Evolutionary conservation across 208 protist genomes (phyloP).

Genomic region (Crithidia thermophila): DNA sequence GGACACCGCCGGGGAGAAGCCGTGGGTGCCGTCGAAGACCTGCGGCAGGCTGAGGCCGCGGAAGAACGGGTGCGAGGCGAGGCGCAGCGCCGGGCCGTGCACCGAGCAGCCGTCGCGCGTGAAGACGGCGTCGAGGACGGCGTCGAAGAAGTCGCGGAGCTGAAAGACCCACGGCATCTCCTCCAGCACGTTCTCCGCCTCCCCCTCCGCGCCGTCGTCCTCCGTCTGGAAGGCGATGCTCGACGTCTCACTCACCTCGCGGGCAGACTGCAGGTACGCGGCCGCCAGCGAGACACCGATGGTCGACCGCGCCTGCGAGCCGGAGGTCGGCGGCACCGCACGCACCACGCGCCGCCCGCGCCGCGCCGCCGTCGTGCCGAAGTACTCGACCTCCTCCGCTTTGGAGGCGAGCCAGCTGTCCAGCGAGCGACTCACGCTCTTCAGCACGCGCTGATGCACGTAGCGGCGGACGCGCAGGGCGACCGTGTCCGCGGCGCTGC

Average conservation of each 20-base stretch:
- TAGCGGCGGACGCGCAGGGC: constrained; percentile 41
- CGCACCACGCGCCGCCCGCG: constrained; percentile 25
- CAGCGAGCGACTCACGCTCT: constrained; percentile 46
- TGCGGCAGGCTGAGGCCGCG: constrained; percentile 34
- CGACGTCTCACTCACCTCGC: constrained; percentile 31
- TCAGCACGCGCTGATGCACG: constrained; percentile 66
- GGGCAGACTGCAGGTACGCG: constrained; percentile 41
- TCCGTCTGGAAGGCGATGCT: constrained; percentile 24
- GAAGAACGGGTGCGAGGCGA: constrained; percentile 80
- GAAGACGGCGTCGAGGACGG: constrained; percentile 58
- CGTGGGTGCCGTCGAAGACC: constrained; percentile 72
- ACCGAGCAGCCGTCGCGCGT: constrained; percentile 40
- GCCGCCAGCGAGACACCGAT: constrained; percentile 65
- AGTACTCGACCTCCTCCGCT: constrained; percentile 61
- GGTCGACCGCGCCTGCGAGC: constrained; percentile 22
- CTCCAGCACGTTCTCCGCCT: constrained; percentile 41
- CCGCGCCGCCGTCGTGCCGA: constrained; percentile 49
- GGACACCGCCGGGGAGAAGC: constrained; percentile 43
- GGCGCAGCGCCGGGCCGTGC: constrained; percentile 38
- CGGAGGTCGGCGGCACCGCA: constrained; percentile 34
- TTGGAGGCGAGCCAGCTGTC: constrained; percentile 68
- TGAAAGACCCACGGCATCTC: constrained; percentile 69
- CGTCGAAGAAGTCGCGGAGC: constrained; percentile 68
- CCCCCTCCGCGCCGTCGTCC: constrained; percentile 6
- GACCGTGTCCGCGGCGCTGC: constrained; percentile 32